Conservation (phyloP, 345 rosid species). For the Triadica sebifera region DNA sequence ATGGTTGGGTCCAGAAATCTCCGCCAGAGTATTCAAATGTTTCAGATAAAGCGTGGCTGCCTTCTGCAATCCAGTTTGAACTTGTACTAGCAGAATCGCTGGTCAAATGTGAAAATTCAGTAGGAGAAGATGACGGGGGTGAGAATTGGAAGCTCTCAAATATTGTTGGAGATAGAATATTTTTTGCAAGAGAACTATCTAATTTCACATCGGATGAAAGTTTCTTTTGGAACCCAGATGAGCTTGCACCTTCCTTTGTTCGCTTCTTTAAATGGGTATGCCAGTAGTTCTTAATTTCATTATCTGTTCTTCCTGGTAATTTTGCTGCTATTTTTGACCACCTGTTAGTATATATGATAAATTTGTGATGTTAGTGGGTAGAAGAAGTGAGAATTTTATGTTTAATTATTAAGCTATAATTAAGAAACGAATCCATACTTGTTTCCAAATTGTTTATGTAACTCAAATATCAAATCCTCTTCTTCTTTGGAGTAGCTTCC, state of each 20-base stretch:
- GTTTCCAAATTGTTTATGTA: slow-evolving; percentile 32
- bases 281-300: slow-evolving; percentile 43
- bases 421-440: slow-evolving; percentile 18
- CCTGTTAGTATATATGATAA: slow-evolving; percentile 10
- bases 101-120: not conserved
- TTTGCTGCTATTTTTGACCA: slow-evolving; percentile 40
- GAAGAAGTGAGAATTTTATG: no score
- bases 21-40: not conserved
- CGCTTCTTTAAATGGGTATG: slow-evolving; percentile 31
- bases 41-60: not conserved
- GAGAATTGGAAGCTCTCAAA: slow-evolving; percentile 24
- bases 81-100: not conserved
- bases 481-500: slow-evolving; percentile 41
- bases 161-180: not conserved
- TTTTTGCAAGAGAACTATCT: not conserved
- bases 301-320: slow-evolving; percentile 41
- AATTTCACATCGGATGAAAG: no score
- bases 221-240: not conserved
- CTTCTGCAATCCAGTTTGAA: not conserved
- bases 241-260: not conserved
- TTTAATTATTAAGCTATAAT: no score
- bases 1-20: slow-evolving; percentile 10
- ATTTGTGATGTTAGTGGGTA: no score
- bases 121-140: slow-evolving; percentile 10
- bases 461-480: slow-evolving; percentile 29